Percentiles rank a stretch among this genome's conserved stretches.
phyloP scores from a whole-genome alignment of 202 grass and related monocot species.

The Setaria viridis region DNA sequence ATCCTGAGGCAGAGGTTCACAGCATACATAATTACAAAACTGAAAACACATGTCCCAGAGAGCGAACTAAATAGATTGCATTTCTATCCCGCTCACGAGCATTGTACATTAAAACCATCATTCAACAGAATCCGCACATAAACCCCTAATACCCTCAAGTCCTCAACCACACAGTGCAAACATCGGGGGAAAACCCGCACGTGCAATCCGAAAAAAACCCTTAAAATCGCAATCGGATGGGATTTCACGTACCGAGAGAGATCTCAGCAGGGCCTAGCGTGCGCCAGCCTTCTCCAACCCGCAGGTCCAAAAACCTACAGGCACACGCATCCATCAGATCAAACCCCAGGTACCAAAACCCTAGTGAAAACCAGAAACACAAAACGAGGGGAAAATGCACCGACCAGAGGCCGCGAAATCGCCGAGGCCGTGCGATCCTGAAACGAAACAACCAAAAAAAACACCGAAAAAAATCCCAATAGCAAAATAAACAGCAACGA shows the following conservation, averaged over 20 bases:
- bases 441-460: conserved; percentile 37
- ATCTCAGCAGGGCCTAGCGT: not conserved
- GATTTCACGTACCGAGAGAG: conserved; percentile 22
- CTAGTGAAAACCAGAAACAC: not conserved
- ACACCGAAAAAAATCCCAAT: conserved; percentile 23
- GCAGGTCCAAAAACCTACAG: conserved; percentile 44
- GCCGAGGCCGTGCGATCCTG: conserved; percentile 9
- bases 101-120: conserved; percentile 6
- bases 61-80: not conserved
- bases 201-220: not conserved
- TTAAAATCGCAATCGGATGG: not conserved
- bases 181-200: not conserved
- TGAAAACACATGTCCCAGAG: too few relatives aligned
- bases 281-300: conserved; percentile 4
- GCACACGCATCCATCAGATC: conserved; percentile 36
- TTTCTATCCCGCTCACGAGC: not conserved
- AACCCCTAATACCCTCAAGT: conserved; percentile 6
- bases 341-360: conserved; percentile 22
- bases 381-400: not conserved
- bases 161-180: conserved; percentile 8
- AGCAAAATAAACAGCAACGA: not conserved
- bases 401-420: not conserved
- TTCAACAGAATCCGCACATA: conserved; percentile 17
- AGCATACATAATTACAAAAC: not conserved
- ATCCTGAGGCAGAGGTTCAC: not conserved